Percentiles rank a stretch among this genome's conserved stretches.
Conservation (phyloP, 768 basidiomycete genomes). For the Lyophyllum shimeji region DNA sequence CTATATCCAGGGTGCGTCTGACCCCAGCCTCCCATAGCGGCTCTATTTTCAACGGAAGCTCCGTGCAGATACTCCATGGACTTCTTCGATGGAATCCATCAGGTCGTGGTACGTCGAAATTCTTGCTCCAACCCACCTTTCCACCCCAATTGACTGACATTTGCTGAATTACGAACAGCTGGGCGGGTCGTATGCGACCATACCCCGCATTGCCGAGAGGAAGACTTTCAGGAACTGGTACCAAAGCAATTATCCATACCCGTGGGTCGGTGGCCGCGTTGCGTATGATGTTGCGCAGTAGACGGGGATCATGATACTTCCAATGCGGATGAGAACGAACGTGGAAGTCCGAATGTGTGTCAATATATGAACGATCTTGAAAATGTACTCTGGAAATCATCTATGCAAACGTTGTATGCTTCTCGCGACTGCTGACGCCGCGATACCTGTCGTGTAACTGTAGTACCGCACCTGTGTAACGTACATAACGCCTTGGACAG, state of each 20-base stretch:
- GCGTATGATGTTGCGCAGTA: conserved; percentile 49
- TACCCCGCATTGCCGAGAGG: conserved; percentile 78
- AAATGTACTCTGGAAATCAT: too few relatives aligned
- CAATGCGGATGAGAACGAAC: neutral
- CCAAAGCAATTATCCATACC: conserved; percentile 86
- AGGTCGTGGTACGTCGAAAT: conserved; percentile 73
- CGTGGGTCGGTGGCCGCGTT: conserved; percentile 77
- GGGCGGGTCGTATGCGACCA: conserved; percentile 87
- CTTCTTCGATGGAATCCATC: conserved; percentile 88
- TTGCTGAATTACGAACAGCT: conserved; percentile 46
- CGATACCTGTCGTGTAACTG: too few relatives aligned
- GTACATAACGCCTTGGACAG: too few relatives aligned
- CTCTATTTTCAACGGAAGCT: neutral
- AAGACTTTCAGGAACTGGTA: conserved; percentile 87
- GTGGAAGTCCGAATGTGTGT: neutral
- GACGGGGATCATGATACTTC: conserved; percentile 16
- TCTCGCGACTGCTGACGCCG: too few relatives aligned
- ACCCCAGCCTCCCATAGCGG: neutral
- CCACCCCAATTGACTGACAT: conserved; percentile 3
- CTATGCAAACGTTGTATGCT: too few relatives aligned
- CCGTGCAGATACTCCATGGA: conserved; percentile 70
- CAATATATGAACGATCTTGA: neutral
- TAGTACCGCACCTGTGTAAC: too few relatives aligned
- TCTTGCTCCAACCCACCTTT: neutral
- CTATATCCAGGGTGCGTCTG: conserved; percentile 81